Evolutionary conservation across 2,329 filamentous ascomycete species (phyloP).

Genomic region (Onygenales sp.): DNA sequence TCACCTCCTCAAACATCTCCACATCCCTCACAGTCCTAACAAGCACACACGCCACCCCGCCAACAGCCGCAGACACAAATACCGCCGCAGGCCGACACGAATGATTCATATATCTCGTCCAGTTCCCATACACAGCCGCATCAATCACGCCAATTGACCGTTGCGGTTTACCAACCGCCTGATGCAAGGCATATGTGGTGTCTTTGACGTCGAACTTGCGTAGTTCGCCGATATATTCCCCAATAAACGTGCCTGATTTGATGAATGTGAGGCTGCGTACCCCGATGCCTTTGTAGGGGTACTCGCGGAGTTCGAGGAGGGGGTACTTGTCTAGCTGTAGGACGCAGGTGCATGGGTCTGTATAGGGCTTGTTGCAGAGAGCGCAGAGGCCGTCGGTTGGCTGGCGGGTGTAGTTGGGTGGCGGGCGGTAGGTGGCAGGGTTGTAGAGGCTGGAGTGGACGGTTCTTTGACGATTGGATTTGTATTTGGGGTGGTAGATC

Average conservation of each 20-base stretch:
- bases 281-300: conserved; percentile 20
- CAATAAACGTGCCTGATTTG: conserved; percentile 16
- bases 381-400: conserved; percentile 11
- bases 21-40: conserved; percentile 19
- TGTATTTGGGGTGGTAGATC: conserved; percentile 1
- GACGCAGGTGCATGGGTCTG: conserved; percentile 14
- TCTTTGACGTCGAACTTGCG: conserved; percentile 5
- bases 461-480: not conserved
- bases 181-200: conserved; percentile 13
- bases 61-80: conserved; percentile 14
- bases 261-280: conserved; percentile 21
- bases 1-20: conserved; percentile 24
- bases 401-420: not conserved
- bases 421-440: not conserved
- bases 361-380: conserved; percentile 9
- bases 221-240: conserved; percentile 18
- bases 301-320: conserved; percentile 23
- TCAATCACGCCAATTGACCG: conserved; percentile 8
- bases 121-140: conserved; percentile 20
- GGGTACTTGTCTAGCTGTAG: conserved; percentile 7
- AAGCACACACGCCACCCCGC: conserved; percentile 13
- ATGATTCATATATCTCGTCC: conserved; percentile 28
- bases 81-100: conserved; percentile 20
- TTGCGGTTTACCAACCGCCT: not conserved
- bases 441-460: not conserved